These are phyloP conservation scores for Saccharomycopsis amapae DNA, from an alignment of 805 yeast genomes.

Conservation along the genomic window DNA sequence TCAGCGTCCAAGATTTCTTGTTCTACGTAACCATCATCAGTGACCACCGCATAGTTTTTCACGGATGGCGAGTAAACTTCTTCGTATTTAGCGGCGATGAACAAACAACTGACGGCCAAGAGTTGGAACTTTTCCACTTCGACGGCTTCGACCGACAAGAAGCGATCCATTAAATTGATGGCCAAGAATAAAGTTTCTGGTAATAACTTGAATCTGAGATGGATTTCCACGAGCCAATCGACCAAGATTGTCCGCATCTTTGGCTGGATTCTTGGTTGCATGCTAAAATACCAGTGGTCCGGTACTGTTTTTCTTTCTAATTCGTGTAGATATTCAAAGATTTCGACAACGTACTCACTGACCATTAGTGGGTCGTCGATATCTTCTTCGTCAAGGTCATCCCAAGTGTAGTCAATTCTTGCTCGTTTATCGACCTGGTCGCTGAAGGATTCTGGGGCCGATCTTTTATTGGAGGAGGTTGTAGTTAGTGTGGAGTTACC, in stretches of 20 bases:
- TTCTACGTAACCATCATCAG: constrained; percentile 78
- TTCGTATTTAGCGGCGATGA: constrained; percentile 89
- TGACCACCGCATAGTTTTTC: constrained; percentile 76
- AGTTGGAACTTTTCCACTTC: constrained; percentile 76
- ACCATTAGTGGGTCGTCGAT: constrained; percentile 80
- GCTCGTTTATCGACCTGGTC: constrained; percentile 13
- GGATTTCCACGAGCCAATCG: constrained; percentile 94
- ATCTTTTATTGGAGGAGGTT: constrained; percentile 23
- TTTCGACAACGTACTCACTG: constrained; percentile 83
- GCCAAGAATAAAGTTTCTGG: constrained; percentile 85
- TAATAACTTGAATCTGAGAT: constrained; percentile 68
- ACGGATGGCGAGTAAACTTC: constrained; percentile 87
- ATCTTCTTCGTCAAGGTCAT: constrained; percentile 67
- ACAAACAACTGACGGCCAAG: constrained; percentile 76
- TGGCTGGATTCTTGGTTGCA: constrained; percentile 66
- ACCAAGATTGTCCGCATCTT: constrained; percentile 78
- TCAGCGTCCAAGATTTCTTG: constrained; percentile 81
- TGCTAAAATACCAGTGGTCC: constrained; percentile 55
- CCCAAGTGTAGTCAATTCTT: constrained; percentile 42
- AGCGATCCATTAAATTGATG: constrained; percentile 81
- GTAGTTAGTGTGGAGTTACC: too few relatives aligned
- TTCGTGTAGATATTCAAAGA: constrained; percentile 70
- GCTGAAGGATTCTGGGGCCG: constrained; percentile 9
- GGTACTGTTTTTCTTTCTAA: constrained; percentile 71
- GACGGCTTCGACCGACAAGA: constrained; percentile 66